Evolutionary conservation across 108 stramenopile species (phyloP).

Genomic region (Fragilaria crotonensis): DNA sequence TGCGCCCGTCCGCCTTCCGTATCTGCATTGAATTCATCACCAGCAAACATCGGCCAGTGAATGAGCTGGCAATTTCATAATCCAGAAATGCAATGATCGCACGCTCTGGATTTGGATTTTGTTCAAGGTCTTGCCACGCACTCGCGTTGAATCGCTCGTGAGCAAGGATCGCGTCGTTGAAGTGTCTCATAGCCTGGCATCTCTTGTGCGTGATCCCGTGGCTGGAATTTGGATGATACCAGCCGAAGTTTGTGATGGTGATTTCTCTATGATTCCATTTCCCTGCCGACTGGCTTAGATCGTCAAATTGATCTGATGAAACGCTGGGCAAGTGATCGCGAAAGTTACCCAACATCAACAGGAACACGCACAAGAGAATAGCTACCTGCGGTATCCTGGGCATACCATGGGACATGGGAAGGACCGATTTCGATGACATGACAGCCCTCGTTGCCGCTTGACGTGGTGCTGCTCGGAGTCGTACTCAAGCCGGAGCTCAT

Average conservation of each 20-base stretch:
- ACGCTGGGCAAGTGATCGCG: too few relatives aligned
- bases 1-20: neutral
- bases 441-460: too few relatives aligned
- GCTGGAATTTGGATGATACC: neutral
- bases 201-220: neutral
- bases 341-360: too few relatives aligned
- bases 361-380: too few relatives aligned
- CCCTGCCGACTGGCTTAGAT: too few relatives aligned
- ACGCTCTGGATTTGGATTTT: constrained; percentile 1
- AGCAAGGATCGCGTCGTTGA: neutral
- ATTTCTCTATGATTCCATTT: neutral
- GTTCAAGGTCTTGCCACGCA: neutral
- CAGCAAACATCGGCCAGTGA: constrained; percentile 2
- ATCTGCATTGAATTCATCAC: neutral
- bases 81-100: constrained; percentile 1
- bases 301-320: too few relatives aligned
- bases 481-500: too few relatives aligned
- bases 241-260: neutral
- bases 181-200: neutral
- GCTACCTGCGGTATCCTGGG: too few relatives aligned
- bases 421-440: too few relatives aligned
- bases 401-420: too few relatives aligned
- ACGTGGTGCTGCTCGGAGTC: too few relatives aligned
- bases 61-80: neutral
- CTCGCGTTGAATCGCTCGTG: neutral